Conservation (phyloP, 306 rosid species). For the Casuarina glauca region DNA sequence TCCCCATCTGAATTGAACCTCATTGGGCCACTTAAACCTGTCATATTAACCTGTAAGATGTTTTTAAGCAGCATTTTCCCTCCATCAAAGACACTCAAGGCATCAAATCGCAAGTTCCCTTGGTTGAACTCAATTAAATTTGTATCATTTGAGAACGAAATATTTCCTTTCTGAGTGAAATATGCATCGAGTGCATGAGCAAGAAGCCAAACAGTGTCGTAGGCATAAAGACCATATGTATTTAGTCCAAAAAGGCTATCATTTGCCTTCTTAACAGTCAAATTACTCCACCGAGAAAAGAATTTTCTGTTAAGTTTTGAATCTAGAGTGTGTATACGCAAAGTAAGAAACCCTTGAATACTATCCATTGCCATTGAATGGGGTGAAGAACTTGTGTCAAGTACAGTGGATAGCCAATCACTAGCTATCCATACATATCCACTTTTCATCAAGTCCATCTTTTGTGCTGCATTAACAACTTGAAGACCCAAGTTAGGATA, state of each 20-base stretch:
- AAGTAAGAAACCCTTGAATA: constrained; percentile 75
- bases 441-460: constrained; percentile 72
- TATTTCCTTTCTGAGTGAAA: constrained; percentile 60
- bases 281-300: constrained; percentile 70
- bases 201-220: constrained; percentile 80
- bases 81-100: constrained; percentile 67
- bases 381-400: constrained; percentile 52
- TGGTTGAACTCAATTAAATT: constrained; percentile 32
- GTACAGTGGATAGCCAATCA: constrained; percentile 60
- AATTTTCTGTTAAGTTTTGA: constrained; percentile 60
- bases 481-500: constrained; percentile 42
- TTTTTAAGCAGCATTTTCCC: constrained; percentile 48
- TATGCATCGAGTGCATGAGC: constrained; percentile 77
- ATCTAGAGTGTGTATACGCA: constrained; percentile 66
- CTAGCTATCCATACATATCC: constrained; percentile 97
- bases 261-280: constrained; percentile 39
- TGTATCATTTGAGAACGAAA: constrained; percentile 64
- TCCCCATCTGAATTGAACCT: constrained; percentile 53
- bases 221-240: constrained; percentile 59
- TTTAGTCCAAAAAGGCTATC: constrained; percentile 47
- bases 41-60: constrained; percentile 62
- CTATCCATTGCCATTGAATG: constrained; percentile 38
- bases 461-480: constrained; percentile 59
- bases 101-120: constrained; percentile 54
- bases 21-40: constrained; percentile 67